Conservation (phyloP, 73 alveolate species). For the Paramecium octaurelia region DNA sequence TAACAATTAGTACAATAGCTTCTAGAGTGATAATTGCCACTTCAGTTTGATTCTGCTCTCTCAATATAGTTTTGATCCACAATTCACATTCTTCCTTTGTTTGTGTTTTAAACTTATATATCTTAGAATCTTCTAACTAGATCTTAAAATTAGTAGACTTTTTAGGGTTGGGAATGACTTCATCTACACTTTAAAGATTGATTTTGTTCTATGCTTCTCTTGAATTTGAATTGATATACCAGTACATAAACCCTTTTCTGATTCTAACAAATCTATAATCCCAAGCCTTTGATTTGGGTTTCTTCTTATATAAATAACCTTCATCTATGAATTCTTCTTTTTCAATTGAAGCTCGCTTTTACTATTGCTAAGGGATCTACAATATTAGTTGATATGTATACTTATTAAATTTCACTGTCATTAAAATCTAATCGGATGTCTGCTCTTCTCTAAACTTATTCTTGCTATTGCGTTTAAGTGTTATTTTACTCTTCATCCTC, state of each 20-base stretch:
- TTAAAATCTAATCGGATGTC: neutral
- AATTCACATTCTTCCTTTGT: conserved; percentile 43
- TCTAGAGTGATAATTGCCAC: neutral
- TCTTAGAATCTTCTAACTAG: neutral
- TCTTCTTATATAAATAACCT: conserved; percentile 25
- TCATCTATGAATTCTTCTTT: neutral
- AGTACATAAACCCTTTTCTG: conserved; percentile 50
- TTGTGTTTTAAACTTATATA: conserved; percentile 44
- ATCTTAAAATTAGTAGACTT: conserved; percentile 38
- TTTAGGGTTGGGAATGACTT: conserved; percentile 20
- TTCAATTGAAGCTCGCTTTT: neutral
- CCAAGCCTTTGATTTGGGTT: neutral
- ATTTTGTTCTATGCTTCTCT: conserved; percentile 56
- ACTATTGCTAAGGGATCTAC: neutral
- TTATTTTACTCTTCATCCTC: neutral
- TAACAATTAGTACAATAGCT: conserved; percentile 4
- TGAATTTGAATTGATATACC: conserved; percentile 47
- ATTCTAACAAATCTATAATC: conserved; percentile 60
- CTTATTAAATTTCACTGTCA: neutral
- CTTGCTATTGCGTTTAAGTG: neutral
- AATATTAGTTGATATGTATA: neutral
- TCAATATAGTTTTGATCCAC: conserved; percentile 45
- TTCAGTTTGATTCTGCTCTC: conserved; percentile 38
- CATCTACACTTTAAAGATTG: conserved; percentile 20
- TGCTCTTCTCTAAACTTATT: neutral